Evolutionary conservation across 2,329 filamentous ascomycete species (phyloP).

Genomic region (Cucurbitaria berberidis): DNA sequence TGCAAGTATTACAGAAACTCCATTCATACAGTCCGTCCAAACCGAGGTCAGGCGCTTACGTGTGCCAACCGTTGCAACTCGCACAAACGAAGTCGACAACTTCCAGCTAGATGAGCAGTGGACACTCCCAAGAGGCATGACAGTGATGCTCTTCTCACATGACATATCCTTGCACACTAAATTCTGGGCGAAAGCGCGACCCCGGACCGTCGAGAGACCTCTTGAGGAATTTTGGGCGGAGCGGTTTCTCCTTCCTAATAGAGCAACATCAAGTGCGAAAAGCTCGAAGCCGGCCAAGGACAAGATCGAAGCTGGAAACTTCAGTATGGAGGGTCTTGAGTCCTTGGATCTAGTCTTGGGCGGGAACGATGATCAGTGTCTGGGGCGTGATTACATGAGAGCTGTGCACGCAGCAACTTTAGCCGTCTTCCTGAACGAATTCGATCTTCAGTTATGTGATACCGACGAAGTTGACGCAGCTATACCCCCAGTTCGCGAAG

Average conservation of each 20-base stretch:
- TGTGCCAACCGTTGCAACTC: conserved; percentile 15
- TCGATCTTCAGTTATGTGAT: conserved; percentile 37
- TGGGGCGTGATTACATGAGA: conserved; percentile 22
- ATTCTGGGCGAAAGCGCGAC: conserved; percentile 29
- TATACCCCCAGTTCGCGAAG: conserved; percentile 21
- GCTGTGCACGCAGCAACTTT: conserved; percentile 31
- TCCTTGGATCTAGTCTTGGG: conserved; percentile 14
- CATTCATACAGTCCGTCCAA: conserved; percentile 34
- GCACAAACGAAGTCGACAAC: conserved; percentile 11
- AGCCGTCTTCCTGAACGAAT: conserved; percentile 31
- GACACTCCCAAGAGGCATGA: conserved; percentile 21
- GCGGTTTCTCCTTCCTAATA: conserved; percentile 25
- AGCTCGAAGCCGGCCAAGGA: conserved; percentile 1
- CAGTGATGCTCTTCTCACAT: conserved; percentile 30
- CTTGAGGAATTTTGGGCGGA: conserved; percentile 39
- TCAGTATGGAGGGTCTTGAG: conserved; percentile 26
- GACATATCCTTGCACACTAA: conserved; percentile 31
- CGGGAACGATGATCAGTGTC: conserved; percentile 1
- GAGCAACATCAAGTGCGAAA: neutral
- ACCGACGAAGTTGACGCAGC: conserved; percentile 20
- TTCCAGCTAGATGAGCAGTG: conserved; percentile 31
- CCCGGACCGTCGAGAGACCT: conserved; percentile 20
- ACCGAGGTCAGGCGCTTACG: conserved; percentile 34
- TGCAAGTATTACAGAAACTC: conserved; percentile 12
- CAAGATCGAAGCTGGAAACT: conserved; percentile 7